Evolutionary conservation across 2,329 filamentous ascomycete species (phyloP).

Genomic region (Pestalotiopsis sp.): DNA sequence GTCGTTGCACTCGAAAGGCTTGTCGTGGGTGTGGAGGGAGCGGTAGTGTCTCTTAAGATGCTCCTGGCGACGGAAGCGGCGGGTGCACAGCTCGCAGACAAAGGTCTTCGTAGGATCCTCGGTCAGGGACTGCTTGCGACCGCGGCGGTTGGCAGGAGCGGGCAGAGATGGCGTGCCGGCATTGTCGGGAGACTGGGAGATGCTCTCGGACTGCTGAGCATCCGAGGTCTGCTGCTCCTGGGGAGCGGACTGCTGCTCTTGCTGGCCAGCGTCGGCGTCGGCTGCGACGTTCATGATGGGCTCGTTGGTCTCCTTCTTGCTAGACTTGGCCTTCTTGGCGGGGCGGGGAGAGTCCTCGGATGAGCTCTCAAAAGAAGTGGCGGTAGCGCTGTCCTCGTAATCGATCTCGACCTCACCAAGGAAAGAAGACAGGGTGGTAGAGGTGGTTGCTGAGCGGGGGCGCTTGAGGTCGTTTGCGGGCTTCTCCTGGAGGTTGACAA

Average conservation of each 20-base stretch:
- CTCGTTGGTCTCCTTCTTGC: slow-evolving; percentile 45
- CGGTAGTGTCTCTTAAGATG: slow-evolving; percentile 97
- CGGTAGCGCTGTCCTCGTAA: slow-evolving; percentile 69
- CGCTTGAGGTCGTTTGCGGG: slow-evolving; percentile 68
- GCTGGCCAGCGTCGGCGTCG: slow-evolving; percentile 33
- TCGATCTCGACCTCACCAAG: slow-evolving; percentile 74
- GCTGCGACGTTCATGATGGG: slow-evolving; percentile 48
- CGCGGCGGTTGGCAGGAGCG: slow-evolving; percentile 80
- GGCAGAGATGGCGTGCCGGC: slow-evolving; percentile 42
- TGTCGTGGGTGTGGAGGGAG: slow-evolving; percentile 96
- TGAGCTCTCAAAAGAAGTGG: slow-evolving; percentile 65
- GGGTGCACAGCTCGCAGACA: slow-evolving; percentile 93
- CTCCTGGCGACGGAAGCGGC: slow-evolving; percentile 96
- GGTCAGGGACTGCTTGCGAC: slow-evolving; percentile 96
- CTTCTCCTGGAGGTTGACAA: slow-evolving; percentile 68
- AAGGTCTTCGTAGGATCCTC: slow-evolving; percentile 99
- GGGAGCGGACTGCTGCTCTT: slow-evolving; percentile 29
- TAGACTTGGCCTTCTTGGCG: slow-evolving; percentile 58
- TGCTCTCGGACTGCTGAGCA: slow-evolving; percentile 31
- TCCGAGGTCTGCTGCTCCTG: slow-evolving; percentile 2
- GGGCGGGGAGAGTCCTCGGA: slow-evolving; percentile 50
- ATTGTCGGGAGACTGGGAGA: slow-evolving; percentile 46
- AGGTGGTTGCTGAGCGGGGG: slow-evolving; percentile 69
- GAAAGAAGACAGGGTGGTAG: slow-evolving; percentile 68
- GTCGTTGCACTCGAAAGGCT: slow-evolving; percentile 96